Evolutionary conservation across 768 basidiomycete genomes (phyloP), one percentile per base, ranked within the genome.

Genomic region (Pleurotus tuber-regium): DNA sequence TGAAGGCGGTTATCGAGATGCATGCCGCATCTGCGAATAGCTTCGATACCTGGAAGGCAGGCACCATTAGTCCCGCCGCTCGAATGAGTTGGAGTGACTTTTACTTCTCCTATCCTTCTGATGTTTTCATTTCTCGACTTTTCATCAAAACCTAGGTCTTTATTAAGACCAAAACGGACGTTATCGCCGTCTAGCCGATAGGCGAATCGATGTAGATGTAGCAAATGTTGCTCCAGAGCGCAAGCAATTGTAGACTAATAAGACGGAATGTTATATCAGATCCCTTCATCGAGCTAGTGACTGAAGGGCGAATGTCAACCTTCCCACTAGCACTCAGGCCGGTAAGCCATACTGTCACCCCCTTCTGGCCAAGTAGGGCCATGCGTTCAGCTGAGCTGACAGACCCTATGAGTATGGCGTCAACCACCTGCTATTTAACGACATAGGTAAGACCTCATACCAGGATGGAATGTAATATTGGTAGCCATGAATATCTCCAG

Each of bases 141-240:
- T 62, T 94, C 92, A 59, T 92, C 88, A 61, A 98, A 98, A 3
- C 92, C 92, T 33, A 98, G 84, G 64, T 97, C 94, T 70, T 89
- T 98, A 78, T 98, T 99, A 46, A 99, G 74, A 6, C 97, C 97
- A 61, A 96, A 92, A 55, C 97, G 84, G 50, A 99, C 76, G 65
- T 94, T 95, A 72, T 98, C 97, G 2, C 97, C 97, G 61, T 99
- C 97, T 29, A 99, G 79, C 21, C 96, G 84, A 69, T 98, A 98
- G 36, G 86, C 74, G 61, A 90, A 94, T 61, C 88, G 90, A 55
- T 81, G 81, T 44, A 87, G 73, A 69, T 94, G 91, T 48, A 99
- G 76, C 5, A 99, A 79, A 66, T 95, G 91, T 65, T 97, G 94
- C 68, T 99, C 97, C 53, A 99, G 78, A 18, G 97, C 97, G 61